Base-by-base conservation (phyloP, 441 rosid genomes). In the Viola pubescens region DNA sequence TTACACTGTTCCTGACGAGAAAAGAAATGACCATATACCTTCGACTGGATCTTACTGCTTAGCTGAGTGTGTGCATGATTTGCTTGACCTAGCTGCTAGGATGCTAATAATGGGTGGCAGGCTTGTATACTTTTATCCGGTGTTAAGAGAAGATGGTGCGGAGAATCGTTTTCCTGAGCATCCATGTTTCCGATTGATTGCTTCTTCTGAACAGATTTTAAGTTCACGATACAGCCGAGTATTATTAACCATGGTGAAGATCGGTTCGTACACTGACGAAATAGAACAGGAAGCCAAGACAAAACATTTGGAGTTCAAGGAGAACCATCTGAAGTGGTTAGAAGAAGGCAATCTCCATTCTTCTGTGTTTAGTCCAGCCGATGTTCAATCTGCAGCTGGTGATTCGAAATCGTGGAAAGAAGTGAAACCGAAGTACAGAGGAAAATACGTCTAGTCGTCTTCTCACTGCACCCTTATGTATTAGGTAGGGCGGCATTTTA, bases 261-360 rank as follows among this genome's bases (percentile, higher is more conserved):
- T 52, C 13, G 75, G 77, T 51, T 77, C 75, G 3, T 94, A 90
- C 48, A 79, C 84, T 3, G 78, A 82, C 38, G 80, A 82, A 58
- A 48, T 90, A 7, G 73, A 82, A 2, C 82, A 77, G 75, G 83
- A 79, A n/a, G 97, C 97, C 26, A 73, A 78, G 55, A 65, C 76
- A 50, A 79, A 70, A 70, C 99, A 94, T 72, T 59, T 79, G 74
- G 95, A 86, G 69, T 94, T 94, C 67, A 85, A 77, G 66, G 88
- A 83, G 79, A 94, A 94, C 71, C 96, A 94, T 72, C 59, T 82
- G 3, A 94, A 86, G 72, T 90, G 96, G 97, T 58, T 90, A 64
- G 94, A 88, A 74, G 84, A 94, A n/a, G 94, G 96, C 60, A 94
- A 83, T 70, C 89, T 90, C 34, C 95, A 83, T 73, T 84, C 99